Evolutionary conservation across 1,284 basidiomycete species (phyloP), one percentile per base, ranked within the genome.

Genomic region (Sphaerobolus stellatus): DNA sequence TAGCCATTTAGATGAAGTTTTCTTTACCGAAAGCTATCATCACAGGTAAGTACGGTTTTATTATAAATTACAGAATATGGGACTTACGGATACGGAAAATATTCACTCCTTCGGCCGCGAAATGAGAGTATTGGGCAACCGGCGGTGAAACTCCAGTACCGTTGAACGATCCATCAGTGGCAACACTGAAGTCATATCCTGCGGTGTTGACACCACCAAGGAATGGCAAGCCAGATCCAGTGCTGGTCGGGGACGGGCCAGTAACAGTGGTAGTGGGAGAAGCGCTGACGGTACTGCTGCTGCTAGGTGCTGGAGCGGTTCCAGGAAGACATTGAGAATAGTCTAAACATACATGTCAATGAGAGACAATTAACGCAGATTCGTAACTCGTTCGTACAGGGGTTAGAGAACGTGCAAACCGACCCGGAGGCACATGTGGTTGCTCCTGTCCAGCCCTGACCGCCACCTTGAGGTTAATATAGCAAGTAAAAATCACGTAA

Each of bases 151-250:
- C 56, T 1, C 69, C 68, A 30, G 70, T 72, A 18, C 70, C 72
- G 30, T 61, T 73, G 67, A 74, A 77, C 45, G 71, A 73, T 5
- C 76, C 78, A 58, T 77, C 68, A 1, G 76, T 79, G 9, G 64
- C 61, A 59, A 75, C 76, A 3, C 74, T 75, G 57, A 80, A 79
- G 61, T 79, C 77, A 63, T 76, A 78, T 0, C 77, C 77, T 22
- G 77, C 67, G 44, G 75, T 78, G 64, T 80, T 79, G 30, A 78
- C 75, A 63, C 77, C 75, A 1, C 73, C 74, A 8, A 78, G 63
- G 55, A 70, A 72, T 5, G 73, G 53, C 4, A 53, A 54, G 16
- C 52, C 28, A 22, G 43, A 57, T 27, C 45, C 48, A 29, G 48
- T 54, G 48, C 59, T 56, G 24, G 58, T 52, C n/a, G 61, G 58